A percentile compares a stretch with the other conserved stretches of the same genome.
Conservation (phyloP, 2,329 filamentous ascomycete genomes). For the Trichoderma harzianum region DNA sequence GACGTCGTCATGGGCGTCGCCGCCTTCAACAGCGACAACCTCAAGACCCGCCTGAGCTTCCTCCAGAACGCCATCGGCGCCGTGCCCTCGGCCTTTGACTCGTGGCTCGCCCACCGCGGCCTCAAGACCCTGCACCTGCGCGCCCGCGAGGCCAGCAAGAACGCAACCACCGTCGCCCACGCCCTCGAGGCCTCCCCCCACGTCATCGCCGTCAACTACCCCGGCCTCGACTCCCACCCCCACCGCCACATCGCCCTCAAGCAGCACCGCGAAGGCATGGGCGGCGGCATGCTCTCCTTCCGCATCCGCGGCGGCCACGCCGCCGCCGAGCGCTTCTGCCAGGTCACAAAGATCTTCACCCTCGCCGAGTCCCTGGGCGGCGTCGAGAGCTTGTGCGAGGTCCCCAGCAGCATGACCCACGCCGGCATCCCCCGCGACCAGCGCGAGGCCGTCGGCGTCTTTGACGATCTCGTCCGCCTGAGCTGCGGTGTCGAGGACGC, state of each 20-base stretch:
- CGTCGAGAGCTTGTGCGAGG: constrained; percentile 86
- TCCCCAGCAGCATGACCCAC: constrained; percentile 96
- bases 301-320: constrained; percentile 81
- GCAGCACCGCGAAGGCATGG: constrained; percentile 92
- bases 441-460: constrained; percentile 89
- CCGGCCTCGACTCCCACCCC: constrained; percentile 81
- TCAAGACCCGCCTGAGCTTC: constrained; percentile 77
- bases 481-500: constrained; percentile 94
- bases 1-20: constrained; percentile 98
- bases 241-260: constrained; percentile 80
- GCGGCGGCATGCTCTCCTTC: constrained; percentile 97
- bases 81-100: constrained; percentile 91
- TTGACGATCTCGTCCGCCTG: constrained; percentile 87
- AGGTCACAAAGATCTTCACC: constrained; percentile 83
- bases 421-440: constrained; percentile 88
- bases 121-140: constrained; percentile 95
- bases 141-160: constrained; percentile 76
- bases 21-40: constrained; percentile 82
- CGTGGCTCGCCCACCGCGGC: constrained; percentile 95
- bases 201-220: constrained; percentile 92
- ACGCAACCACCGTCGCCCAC: constrained; percentile 73
- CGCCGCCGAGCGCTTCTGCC: constrained; percentile 90
- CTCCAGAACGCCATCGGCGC: constrained; percentile 97
- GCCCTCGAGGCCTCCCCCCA: constrained; percentile 76
- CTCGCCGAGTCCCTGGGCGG: constrained; percentile 90